Conservation (phyloP, 805 yeast species). For the Maudiozyma barnettii region DNA sequence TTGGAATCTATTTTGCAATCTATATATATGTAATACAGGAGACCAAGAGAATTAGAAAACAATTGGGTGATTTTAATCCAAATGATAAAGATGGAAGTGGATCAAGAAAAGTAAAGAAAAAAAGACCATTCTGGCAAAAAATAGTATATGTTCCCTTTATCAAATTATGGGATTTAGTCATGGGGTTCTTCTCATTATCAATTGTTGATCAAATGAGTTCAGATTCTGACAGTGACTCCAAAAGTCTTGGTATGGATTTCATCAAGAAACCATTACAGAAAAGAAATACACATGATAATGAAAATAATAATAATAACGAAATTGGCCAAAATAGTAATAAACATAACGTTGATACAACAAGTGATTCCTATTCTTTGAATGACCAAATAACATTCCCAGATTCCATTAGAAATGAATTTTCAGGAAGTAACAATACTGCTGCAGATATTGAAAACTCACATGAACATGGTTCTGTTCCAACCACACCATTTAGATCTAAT, state of each 20-base stretch:
- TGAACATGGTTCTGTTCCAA: background rate
- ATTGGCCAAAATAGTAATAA: background rate
- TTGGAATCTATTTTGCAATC: slow-evolving; percentile 57
- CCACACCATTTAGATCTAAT: background rate
- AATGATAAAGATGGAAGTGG: background rate
- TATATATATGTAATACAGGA: slow-evolving; percentile 64
- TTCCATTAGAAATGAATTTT: too few species aligned
- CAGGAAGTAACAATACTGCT: too few species aligned
- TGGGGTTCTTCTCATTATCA: slow-evolving; percentile 16
- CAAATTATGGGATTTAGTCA: slow-evolving; percentile 1
- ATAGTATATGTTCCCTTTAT: background rate
- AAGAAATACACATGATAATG: background rate
- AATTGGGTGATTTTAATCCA: slow-evolving; percentile 20
- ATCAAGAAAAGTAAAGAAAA: background rate
- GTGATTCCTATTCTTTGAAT: background rate
- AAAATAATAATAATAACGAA: background rate
- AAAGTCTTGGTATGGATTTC: background rate
- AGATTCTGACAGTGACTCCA: background rate
- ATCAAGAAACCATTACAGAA: background rate
- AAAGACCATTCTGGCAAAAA: background rate
- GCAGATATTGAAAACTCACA: background rate
- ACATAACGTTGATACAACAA: background rate
- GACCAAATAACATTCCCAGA: too few species aligned
- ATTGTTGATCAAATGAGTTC: slow-evolving; percentile 13
- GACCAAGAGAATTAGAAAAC: slow-evolving; percentile 41